Evolutionary conservation across 352 stramenopile genomes (phyloP).

Genomic region (Globisporangium iwayamae): DNA sequence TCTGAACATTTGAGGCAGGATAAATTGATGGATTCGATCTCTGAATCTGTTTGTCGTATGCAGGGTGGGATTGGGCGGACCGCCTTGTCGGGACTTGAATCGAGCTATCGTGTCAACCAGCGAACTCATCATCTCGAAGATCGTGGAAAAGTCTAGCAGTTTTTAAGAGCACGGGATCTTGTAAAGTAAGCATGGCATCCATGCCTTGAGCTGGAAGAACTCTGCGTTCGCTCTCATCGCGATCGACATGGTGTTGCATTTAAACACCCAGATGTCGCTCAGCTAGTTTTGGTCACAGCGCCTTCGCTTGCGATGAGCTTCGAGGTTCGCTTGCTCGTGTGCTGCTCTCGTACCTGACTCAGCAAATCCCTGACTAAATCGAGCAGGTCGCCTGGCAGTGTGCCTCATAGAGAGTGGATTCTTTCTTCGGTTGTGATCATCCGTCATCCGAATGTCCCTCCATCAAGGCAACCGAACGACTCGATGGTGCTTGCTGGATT

Average conservation of each 20-base stretch:
- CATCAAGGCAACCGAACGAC: no score
- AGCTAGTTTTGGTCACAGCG: no score
- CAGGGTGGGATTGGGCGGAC: background rate
- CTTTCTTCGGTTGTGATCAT: no score
- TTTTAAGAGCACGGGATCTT: background rate
- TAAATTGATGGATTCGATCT: slow-evolving; percentile 2
- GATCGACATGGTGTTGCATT: slow-evolving; percentile 27
- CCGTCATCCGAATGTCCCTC: no score
- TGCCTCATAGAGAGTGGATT: no score
- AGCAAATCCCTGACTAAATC: background rate
- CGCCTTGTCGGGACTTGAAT: background rate
- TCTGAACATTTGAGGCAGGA: background rate
- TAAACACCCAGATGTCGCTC: slow-evolving; percentile 19
- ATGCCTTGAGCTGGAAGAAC: slow-evolving; percentile 9
- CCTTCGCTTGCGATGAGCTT: no score
- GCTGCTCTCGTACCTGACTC: background rate
- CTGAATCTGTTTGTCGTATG: background rate
- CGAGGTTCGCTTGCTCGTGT: no score
- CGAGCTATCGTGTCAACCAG: slow-evolving; percentile 15
- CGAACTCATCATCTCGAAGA: slow-evolving; percentile 18
- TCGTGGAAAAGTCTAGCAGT: background rate
- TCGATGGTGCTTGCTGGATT: no score
- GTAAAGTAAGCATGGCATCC: slow-evolving; percentile 23
- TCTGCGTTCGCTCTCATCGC: slow-evolving; percentile 17
- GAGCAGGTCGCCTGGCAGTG: no score